Percentiles rank a stretch among this genome's conserved stretches.
phyloP scores from a whole-genome alignment of 1,139 yeast species.

The Kodamaea plutei region DNA sequence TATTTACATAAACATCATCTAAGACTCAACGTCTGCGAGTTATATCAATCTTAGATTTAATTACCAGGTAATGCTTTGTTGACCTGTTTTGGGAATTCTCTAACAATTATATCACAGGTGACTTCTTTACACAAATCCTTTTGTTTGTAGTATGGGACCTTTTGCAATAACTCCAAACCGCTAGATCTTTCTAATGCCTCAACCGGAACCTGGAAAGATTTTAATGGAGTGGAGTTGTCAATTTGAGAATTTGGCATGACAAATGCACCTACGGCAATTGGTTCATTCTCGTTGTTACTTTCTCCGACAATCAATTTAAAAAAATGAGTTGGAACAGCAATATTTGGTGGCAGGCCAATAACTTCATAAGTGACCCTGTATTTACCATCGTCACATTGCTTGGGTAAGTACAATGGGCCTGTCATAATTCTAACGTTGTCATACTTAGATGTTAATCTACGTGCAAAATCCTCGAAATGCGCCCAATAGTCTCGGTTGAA shows the following conservation, averaged over 20 bases:
- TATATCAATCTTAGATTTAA: too few species aligned
- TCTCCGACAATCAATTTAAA: constrained; percentile 90
- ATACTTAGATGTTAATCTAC: constrained; percentile 68
- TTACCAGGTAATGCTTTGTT: too few species aligned
- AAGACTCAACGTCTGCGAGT: too few species aligned
- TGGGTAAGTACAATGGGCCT: constrained; percentile 91
- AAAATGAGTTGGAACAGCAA: constrained; percentile 97
- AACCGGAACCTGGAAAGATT: constrained; percentile 78
- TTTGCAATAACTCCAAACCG: constrained; percentile 76
- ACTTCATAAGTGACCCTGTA: constrained; percentile 83
- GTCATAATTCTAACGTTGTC: constrained; percentile 80
- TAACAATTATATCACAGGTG: constrained; percentile 73
- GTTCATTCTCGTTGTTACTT: constrained; percentile 39
- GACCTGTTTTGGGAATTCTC: constrained; percentile 65
- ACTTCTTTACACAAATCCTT: constrained; percentile 76
- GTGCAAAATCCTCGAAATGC: constrained; percentile 83
- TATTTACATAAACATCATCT: too few species aligned
- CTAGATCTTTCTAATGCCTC: constrained; percentile 84
- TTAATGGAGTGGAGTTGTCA: constrained; percentile 64
- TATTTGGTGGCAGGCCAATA: constrained; percentile 93
- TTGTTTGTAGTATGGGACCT: constrained; percentile 57
- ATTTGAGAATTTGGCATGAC: constrained; percentile 84
- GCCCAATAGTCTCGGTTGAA: constrained; percentile 98
- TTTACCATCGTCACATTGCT: constrained; percentile 68
- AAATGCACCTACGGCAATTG: constrained; percentile 81